Conservation (phyloP, 352 stramenopile genomes). For the Phytophthora cajani region DNA sequence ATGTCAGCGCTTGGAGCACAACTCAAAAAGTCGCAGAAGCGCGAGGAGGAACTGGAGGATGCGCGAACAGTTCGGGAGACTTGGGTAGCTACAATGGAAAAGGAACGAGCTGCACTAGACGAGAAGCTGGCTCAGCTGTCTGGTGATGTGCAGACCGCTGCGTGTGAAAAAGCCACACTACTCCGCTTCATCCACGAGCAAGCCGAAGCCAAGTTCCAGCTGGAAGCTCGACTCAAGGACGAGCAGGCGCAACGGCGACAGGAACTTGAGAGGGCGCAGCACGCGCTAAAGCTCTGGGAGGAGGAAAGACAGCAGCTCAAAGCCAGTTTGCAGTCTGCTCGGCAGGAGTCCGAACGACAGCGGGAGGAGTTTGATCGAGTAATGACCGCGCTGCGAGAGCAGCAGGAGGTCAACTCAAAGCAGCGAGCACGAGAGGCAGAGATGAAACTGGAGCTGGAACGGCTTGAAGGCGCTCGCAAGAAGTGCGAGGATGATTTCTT, state of each 20-base stretch:
- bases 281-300: conserved; percentile 43
- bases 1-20: conserved; percentile 41
- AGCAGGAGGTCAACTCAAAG: conserved; percentile 44
- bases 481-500: conserved; percentile 58
- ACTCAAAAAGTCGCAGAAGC: conserved; percentile 37
- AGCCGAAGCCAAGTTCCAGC: conserved; percentile 68
- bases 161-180: conserved; percentile 75
- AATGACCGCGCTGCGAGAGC: conserved; percentile 29
- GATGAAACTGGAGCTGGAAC: conserved; percentile 45
- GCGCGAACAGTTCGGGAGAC: conserved; percentile 58
- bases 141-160: conserved; percentile 59
- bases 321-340: conserved; percentile 37
- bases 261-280: conserved; percentile 41
- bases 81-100: conserved; percentile 61
- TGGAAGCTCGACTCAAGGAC: conserved; percentile 62
- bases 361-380: conserved; percentile 42
- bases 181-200: conserved; percentile 83
- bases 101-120: conserved; percentile 50
- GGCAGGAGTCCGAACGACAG: conserved; percentile 38
- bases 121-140: conserved; percentile 50
- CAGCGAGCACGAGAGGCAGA: conserved; percentile 45
- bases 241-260: conserved; percentile 52
- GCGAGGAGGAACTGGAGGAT: conserved; percentile 58
- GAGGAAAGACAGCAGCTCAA: conserved; percentile 57
- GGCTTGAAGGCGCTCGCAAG: conserved; percentile 33